Evolutionary conservation across 164 flowering plant genomes (phyloP).

Genomic region (Kalanchoe fedtschenkoi): DNA sequence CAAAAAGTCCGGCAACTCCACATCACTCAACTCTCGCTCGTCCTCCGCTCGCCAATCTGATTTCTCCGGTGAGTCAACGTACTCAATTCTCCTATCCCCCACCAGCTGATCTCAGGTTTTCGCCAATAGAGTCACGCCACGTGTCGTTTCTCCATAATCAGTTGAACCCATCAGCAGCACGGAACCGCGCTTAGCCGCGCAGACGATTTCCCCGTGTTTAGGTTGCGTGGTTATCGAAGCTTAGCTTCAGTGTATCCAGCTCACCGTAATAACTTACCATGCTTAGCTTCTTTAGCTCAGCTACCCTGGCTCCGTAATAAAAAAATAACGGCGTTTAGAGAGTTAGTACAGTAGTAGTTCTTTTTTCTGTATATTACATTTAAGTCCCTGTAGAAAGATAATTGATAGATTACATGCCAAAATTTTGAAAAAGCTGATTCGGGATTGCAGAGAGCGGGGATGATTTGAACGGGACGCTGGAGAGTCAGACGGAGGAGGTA

Average conservation of each 20-base stretch:
- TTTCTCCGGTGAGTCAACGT: constrained; percentile 29
- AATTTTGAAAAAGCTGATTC: neutral
- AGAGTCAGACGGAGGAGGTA: constrained; percentile 32
- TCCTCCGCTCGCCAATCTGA: constrained; percentile 36
- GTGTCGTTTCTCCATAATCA: neutral
- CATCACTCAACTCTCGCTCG: constrained; percentile 24
- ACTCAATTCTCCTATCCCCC: neutral
- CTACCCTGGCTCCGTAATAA: too few relatives aligned
- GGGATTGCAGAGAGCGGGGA: constrained; percentile 24
- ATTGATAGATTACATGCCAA: neutral
- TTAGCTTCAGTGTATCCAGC: too few relatives aligned
- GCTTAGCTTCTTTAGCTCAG: too few relatives aligned
- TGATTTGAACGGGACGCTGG: constrained; percentile 20
- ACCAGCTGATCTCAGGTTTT: neutral
- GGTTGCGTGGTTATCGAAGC: too few relatives aligned
- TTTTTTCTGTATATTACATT: neutral
- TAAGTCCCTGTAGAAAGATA: neutral
- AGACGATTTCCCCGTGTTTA: too few relatives aligned
- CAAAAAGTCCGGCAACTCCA: constrained; percentile 15
- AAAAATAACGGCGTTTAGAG: too few relatives aligned
- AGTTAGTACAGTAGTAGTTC: too few relatives aligned
- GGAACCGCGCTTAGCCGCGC: neutral
- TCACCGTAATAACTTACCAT: too few relatives aligned
- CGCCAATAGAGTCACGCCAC: neutral
- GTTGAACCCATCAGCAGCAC: neutral